phyloP scores from a whole-genome alignment of 2,329 filamentous ascomycete species.

The Venturia oleaginea region DNA sequence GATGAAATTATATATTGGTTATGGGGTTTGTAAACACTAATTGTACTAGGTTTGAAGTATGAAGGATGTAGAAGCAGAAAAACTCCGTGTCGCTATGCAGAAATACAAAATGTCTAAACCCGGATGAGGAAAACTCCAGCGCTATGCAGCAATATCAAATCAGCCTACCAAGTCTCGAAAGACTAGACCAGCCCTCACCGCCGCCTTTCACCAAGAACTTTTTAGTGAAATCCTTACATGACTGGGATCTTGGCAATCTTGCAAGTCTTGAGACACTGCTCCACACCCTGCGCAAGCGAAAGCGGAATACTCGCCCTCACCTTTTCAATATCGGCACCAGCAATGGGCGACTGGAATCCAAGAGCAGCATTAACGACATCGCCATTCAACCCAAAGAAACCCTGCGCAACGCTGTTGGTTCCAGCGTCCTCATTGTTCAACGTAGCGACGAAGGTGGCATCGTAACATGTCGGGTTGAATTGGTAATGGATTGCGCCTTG shows the following conservation, averaged over 20 bases:
- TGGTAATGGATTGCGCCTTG: slow-evolving; percentile 40
- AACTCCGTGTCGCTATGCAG: slow-evolving; percentile 10
- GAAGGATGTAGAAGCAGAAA: neutral
- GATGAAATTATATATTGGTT: neutral
- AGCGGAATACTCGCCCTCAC: slow-evolving; percentile 33
- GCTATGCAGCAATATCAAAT: neutral
- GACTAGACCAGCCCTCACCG: no score
- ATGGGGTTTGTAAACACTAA: neutral
- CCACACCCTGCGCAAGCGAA: slow-evolving; percentile 44
- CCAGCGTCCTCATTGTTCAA: slow-evolving; percentile 38
- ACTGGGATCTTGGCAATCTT: slow-evolving; percentile 26
- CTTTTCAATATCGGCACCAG: slow-evolving; percentile 28
- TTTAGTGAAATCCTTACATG: neutral
- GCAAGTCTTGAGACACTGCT: slow-evolving; percentile 45
- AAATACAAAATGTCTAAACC: neutral
- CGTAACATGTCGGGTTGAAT: slow-evolving; percentile 38
- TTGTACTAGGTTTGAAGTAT: neutral
- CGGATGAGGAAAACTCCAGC: neutral
- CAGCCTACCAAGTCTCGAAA: neutral
- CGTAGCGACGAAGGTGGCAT: slow-evolving; percentile 34
- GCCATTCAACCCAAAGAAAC: slow-evolving; percentile 32
- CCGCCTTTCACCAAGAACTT: neutral
- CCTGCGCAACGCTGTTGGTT: slow-evolving; percentile 33
- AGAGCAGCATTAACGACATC: slow-evolving; percentile 30
- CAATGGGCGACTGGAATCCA: slow-evolving; percentile 26